Evolutionary conservation across 768 basidiomycete genomes (phyloP).

Genomic region (Ramaria sp.): DNA sequence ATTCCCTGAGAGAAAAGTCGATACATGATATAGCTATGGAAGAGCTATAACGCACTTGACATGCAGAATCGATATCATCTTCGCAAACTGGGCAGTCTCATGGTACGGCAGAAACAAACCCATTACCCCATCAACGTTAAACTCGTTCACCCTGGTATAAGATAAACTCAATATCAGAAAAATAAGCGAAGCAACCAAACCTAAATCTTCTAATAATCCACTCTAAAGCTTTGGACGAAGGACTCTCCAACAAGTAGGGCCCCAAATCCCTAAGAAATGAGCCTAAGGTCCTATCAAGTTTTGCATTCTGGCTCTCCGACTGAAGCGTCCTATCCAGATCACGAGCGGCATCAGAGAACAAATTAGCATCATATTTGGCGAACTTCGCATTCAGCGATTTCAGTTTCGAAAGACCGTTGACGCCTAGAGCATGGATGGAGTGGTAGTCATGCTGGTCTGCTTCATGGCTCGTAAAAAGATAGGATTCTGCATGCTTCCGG

Average conservation of each 20-base stretch:
- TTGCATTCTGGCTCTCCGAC: slow-evolving; percentile 45
- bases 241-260: slow-evolving; percentile 70
- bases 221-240: slow-evolving; percentile 77
- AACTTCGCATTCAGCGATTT: slow-evolving; percentile 48
- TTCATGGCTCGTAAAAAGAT: slow-evolving; percentile 77
- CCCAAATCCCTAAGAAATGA: slow-evolving; percentile 63
- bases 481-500: slow-evolving; percentile 61
- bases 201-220: slow-evolving; percentile 93
- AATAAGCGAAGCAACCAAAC: slow-evolving; percentile 30
- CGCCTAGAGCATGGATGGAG: slow-evolving; percentile 69
- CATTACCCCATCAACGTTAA: slow-evolving; percentile 74
- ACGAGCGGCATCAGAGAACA: slow-evolving; percentile 78
- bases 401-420: slow-evolving; percentile 70
- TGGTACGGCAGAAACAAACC: slow-evolving; percentile 89
- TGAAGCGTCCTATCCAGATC: slow-evolving; percentile 70
- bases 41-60: slow-evolving; percentile 40
- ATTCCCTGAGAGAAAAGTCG: slow-evolving; percentile 30
- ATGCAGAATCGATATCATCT: slow-evolving; percentile 81
- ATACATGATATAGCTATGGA: neutral
- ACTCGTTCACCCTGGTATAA: slow-evolving; percentile 70
- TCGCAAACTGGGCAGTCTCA: slow-evolving; percentile 87
- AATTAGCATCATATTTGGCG: slow-evolving; percentile 46
- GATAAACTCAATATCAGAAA: neutral
- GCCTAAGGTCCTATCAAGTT: slow-evolving; percentile 51
- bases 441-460: slow-evolving; percentile 84